Evolutionary conservation across 768 basidiomycete species (phyloP), one percentile per base, ranked within the genome.

Genomic region (Daedalea quercina): DNA sequence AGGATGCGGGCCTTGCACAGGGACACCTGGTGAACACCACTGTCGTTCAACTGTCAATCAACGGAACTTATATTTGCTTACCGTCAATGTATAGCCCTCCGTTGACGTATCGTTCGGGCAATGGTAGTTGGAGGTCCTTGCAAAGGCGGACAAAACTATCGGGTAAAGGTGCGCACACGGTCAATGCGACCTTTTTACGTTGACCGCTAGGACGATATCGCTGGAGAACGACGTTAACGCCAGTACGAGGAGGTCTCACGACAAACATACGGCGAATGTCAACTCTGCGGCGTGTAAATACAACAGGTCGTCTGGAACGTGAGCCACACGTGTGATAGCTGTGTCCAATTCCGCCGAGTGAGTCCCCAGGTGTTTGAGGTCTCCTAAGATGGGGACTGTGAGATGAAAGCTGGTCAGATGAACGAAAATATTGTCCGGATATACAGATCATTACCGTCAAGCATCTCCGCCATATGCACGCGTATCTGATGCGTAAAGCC

Each of bases 401-500:
- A 31, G 28, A 4, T 4, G 6, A 31, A 31, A 6, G 28, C 11
- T 31, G 28, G 11, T 31, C 28, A 31, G 28, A 31, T 11, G 11
- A 4, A 6, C 28, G 28, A 47, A 23, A 28, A 17, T 7, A 45
- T 17, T 23, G 44, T 8, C 8, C n/a, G n/a, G 3, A 8, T 15
- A 34, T 24, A 7, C 19, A 35, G 15, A 59, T 70, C 12, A 53
- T 6, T 31, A 80, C 84, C 67, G 47, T 73, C 70, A 49, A 85
- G 63, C 51, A 68, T 69, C 45, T 76, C 70, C 1, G 84, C 76
- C 28, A 82, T 63, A 54, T 87, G 85, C 13, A 85, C 70, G n/a
- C 85, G 77, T 28, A 87, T 75, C 59, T 87, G 85, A 53, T 87
- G 85, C 63, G 87, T 87, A 51, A 78, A 65, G 3, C 61, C 85